Percentiles rank a stretch among this genome's conserved stretches.
phyloP scores from a whole-genome alignment of 331 rosid species.

The Acacia concinna region DNA sequence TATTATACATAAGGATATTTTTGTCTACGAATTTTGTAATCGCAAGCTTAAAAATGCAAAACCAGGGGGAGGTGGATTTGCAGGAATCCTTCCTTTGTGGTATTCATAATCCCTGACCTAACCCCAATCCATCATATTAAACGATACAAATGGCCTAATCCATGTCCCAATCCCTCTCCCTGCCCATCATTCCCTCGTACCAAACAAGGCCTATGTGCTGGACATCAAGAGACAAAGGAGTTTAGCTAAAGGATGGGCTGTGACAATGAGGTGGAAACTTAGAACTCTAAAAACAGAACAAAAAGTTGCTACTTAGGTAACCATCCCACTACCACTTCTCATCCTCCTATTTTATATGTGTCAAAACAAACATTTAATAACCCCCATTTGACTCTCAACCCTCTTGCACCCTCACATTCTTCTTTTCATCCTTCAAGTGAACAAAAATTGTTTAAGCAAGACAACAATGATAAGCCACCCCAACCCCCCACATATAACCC shows the following conservation, averaged over 20 bases:
- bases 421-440: not conserved
- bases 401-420: not conserved
- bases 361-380: not conserved
- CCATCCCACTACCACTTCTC: conserved; percentile 59
- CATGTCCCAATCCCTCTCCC: too few species aligned
- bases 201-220: not conserved
- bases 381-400: conserved; percentile 29
- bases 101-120: too few species aligned
- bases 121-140: too few species aligned
- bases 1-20: too few species aligned
- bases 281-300: not conserved
- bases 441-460: conserved; percentile 44
- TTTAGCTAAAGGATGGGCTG: too few species aligned
- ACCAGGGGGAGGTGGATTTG: too few species aligned
- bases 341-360: conserved; percentile 27
- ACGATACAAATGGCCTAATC: too few species aligned
- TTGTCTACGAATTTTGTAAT: too few species aligned
- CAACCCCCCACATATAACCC: conserved; percentile 16
- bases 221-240: not conserved
- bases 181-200: too few species aligned
- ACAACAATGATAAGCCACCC: conserved; percentile 38
- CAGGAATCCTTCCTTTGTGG: too few species aligned
- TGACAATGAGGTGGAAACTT: conserved; percentile 5
- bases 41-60: too few species aligned
- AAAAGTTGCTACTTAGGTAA: conserved; percentile 48